Base-by-base conservation (phyloP, 768 basidiomycete genomes). In the Trametopsis cervina region DNA sequence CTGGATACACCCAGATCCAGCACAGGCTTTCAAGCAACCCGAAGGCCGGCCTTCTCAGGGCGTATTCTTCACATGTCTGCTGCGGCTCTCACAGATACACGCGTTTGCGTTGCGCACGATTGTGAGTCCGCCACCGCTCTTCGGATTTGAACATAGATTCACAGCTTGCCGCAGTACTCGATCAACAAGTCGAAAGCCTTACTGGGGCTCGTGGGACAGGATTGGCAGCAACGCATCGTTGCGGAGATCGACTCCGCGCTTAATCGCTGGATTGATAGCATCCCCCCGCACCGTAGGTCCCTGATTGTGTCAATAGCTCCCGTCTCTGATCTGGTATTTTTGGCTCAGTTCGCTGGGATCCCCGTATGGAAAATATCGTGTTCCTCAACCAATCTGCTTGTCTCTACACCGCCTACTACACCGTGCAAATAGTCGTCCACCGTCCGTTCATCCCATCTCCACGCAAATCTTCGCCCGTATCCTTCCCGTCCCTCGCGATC, bases 381-480 rank as follows among this genome's bases (percentile, higher is more conserved):
- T 53, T 56, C 40, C 40, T 74, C 54, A 50, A 61, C 27, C 68
- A 71, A 48, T 68, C 67, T 4, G 68, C 70, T 3, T 51, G 57
- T 6, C 59, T 76, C 1, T 69, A 71, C 49, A 53, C 65, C 3
- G 51, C 63, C 13, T 78, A 74, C 60, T 78, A 77, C 55, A 67
- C 69, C 18, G 53, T 64, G 11, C 69, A 76, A 57, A 89, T 91
- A 54, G 67, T 81, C 47, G 77, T 89, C 44, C 89, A 91, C 60
- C 73, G 89, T 37, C 83, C 85, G 3, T 89, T 87, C 63, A 83
- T 92, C 50, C 85, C 85, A 0, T 76, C 76, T 0, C 76, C 79
- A 2, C 67, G 73, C 33, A 78, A 80, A 48, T 72, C 72, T 0
- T 65, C 70, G 0, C 63, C 66, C 13, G 44, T 66, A 12, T 55